Base-by-base conservation (phyloP, 305 asterid genomes). In the Plantago lanceolata region DNA sequence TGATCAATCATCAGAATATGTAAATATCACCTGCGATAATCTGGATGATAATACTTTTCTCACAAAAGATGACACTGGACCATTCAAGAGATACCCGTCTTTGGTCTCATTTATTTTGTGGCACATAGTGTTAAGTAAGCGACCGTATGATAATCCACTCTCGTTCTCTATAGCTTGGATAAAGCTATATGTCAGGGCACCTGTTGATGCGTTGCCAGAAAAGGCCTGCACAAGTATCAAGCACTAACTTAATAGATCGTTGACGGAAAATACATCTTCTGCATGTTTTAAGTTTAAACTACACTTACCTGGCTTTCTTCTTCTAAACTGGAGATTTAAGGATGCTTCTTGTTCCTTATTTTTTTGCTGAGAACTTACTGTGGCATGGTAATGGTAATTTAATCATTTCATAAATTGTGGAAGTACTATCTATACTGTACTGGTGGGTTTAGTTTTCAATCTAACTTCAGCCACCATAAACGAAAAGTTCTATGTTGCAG, bases 181-280 rank as follows among this genome's bases (percentile, higher is more conserved):
- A 37, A 84, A 84, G 82, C 84, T 75, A 63, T 75, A 81, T 59
- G 90, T 84, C 82, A 84, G 65, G 67, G 82, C 87, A 59, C 90
- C 90, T 6, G 83, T 81, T 61, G 84, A 56, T 17, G 72, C 57
- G 48, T 72, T 35, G 19, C 85, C 83, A 26, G 85, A 57, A 29
- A 84, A 64, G 45, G 79, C 90, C 90, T 84, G 74, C 50, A 64
- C 64, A 52, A 19, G 60, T 4, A 24, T 37, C n/a, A 56, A 56
- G 61, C 47, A 55, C 31, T 64, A 48, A 21, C 13, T 67, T 37
- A 49, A 54, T 48, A 61, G 26, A 8, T 50, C 52, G 21, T 35
- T 47, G 70, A 62, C 40, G 50, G 37, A 67, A 43, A 21, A 17
- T 4, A 59, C 31, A 17, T 17, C 40, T 5, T 61, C 47, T 24